phyloP scores from a whole-genome alignment of 2,329 filamentous ascomycete species.

The Malbranchea cinnamomea region DNA sequence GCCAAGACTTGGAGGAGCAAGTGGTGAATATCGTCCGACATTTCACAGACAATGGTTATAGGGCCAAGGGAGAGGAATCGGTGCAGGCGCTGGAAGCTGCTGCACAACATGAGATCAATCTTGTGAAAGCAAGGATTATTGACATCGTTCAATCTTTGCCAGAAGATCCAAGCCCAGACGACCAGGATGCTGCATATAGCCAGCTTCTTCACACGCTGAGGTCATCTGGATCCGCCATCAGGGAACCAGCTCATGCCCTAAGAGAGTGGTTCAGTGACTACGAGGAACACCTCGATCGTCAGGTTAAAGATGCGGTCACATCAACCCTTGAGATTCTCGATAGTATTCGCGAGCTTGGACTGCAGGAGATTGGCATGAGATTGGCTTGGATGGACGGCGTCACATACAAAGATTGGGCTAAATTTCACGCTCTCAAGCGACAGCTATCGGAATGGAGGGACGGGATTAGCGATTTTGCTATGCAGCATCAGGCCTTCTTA shows the following conservation, averaged over 20 bases:
- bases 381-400: slow-evolving; percentile 95
- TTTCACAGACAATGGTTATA: slow-evolving; percentile 51
- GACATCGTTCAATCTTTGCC: slow-evolving; percentile 40
- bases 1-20: slow-evolving; percentile 49
- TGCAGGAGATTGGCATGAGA: slow-evolving; percentile 80
- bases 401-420: slow-evolving; percentile 93
- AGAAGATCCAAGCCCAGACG: slow-evolving; percentile 38
- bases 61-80: slow-evolving; percentile 35
- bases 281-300: slow-evolving; percentile 51
- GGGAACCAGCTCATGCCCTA: slow-evolving; percentile 60
- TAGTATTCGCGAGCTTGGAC: slow-evolving; percentile 64
- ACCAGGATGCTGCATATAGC: slow-evolving; percentile 37
- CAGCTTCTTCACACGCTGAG: slow-evolving; percentile 44
- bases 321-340: slow-evolving; percentile 72
- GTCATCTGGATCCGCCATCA: slow-evolving; percentile 55
- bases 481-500: slow-evolving; percentile 55
- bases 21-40: slow-evolving; percentile 57
- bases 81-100: slow-evolving; percentile 54
- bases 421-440: slow-evolving; percentile 76
- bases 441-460: slow-evolving; percentile 73
- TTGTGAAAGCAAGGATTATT: slow-evolving; percentile 53
- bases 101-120: slow-evolving; percentile 46
- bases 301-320: slow-evolving; percentile 58
- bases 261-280: slow-evolving; percentile 62
- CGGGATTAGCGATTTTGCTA: slow-evolving; percentile 63